These are phyloP conservation scores for Henningerozyma blattae DNA, from an alignment of 805 yeast genomes.

Conservation along the genomic window DNA sequence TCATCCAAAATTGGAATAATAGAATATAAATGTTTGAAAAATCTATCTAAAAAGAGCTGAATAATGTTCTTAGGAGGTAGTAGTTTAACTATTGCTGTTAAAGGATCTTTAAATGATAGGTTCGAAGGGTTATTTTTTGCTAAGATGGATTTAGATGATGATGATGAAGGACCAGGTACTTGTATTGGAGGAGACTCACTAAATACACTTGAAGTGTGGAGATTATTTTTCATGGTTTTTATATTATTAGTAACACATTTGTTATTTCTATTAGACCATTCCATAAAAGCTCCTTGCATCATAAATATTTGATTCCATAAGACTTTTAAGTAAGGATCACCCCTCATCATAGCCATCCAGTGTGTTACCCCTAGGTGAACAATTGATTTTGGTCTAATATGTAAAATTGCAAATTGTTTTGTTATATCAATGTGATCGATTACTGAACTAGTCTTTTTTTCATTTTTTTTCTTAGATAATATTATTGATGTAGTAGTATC, in stretches of 20 bases:
- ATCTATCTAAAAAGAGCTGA: conserved; percentile 45
- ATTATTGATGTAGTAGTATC: not conserved
- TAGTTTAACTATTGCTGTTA: conserved; percentile 24
- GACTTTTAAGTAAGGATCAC: conserved; percentile 43
- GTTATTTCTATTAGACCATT: conserved; percentile 18
- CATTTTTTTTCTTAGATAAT: too few relatives aligned
- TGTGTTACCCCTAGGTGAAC: conserved; percentile 41
- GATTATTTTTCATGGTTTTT: not conserved
- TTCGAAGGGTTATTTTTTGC: not conserved
- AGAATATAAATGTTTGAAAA: conserved; percentile 47
- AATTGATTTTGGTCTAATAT: conserved; percentile 31
- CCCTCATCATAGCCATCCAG: conserved; percentile 47
- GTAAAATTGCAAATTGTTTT: conserved; percentile 33
- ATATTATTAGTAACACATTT: not conserved
- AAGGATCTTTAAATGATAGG: conserved; percentile 8
- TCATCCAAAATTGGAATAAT: conserved; percentile 61
- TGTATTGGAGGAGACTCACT: too few relatives aligned
- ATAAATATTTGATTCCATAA: conserved; percentile 39
- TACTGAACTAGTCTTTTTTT: not conserved
- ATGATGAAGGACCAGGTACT: too few relatives aligned
- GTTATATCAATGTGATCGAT: conserved; percentile 28
- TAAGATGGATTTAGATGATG: not conserved
- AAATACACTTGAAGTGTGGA: not conserved
- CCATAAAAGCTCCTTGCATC: conserved; percentile 27
- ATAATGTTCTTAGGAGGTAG: conserved; percentile 45